Evolutionary conservation across 202 grass and related monocot genomes (phyloP).

Genomic region (Cymbopogon flexuosus): DNA sequence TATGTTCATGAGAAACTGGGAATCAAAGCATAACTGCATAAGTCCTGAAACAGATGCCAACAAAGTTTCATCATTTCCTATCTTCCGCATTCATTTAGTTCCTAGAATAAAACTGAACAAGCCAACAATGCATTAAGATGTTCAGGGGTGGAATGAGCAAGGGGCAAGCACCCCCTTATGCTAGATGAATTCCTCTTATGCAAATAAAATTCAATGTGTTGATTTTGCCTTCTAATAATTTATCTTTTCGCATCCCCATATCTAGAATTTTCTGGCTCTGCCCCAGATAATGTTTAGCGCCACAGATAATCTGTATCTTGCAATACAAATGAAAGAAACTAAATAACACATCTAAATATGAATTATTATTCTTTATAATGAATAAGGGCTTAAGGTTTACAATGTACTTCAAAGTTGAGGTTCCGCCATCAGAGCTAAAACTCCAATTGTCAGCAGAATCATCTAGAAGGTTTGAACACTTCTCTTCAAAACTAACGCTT

Average conservation of each 20-base stretch:
- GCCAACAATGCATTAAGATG: neutral
- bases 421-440: slow-evolving; percentile 66
- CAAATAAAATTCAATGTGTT: neutral
- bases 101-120: slow-evolving; percentile 17
- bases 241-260: neutral
- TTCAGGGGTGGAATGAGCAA: neutral
- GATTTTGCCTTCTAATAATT: neutral
- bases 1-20: neutral
- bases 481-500: slow-evolving; percentile 55
- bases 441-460: slow-evolving; percentile 81
- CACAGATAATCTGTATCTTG: slow-evolving; percentile 7
- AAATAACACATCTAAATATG: slow-evolving; percentile 14
- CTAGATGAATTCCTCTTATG: neutral
- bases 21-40: neutral
- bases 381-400: slow-evolving; percentile 65
- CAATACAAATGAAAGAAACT: slow-evolving; percentile 19
- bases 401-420: slow-evolving; percentile 96
- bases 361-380: slow-evolving; percentile 9
- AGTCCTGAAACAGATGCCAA: neutral
- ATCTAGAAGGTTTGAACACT: slow-evolving; percentile 64
- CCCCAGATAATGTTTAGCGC: neutral
- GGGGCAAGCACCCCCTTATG: neutral
- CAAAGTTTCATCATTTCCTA: slow-evolving; percentile 10
- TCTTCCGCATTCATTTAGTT: neutral
- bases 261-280: neutral